phyloP scores from a whole-genome alignment of 805 yeast species.

The Pichia rugopelliculosa region DNA sequence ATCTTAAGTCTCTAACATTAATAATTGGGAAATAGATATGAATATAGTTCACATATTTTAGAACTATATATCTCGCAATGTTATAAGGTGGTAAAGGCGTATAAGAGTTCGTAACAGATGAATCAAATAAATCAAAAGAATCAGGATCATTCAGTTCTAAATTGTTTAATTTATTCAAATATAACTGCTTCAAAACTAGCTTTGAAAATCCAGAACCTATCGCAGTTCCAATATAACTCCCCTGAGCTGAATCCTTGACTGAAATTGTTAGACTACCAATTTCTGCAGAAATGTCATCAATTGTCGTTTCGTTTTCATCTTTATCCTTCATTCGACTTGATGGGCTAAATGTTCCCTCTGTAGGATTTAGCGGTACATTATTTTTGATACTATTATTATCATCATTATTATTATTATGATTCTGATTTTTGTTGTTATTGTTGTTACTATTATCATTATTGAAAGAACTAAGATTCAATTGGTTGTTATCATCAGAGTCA shows the following conservation, averaged over 20 bases:
- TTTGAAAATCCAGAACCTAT: slow-evolving; percentile 20
- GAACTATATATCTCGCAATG: slow-evolving; percentile 12
- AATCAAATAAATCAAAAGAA: slow-evolving; percentile 16
- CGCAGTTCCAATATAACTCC: slow-evolving; percentile 12
- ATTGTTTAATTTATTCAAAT: slow-evolving; percentile 12
- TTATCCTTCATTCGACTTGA: background rate
- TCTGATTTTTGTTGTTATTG: background rate
- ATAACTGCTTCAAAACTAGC: slow-evolving; percentile 16
- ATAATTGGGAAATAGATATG: slow-evolving; percentile 19
- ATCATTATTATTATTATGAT: background rate
- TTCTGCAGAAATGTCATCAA: slow-evolving; percentile 21
- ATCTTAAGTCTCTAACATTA: slow-evolving; percentile 12
- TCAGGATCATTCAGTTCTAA: background rate
- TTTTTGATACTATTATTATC: background rate
- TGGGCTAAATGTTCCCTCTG: background rate
- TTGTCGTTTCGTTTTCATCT: slow-evolving; percentile 5
- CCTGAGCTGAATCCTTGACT: slow-evolving; percentile 10
- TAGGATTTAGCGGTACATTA: background rate
- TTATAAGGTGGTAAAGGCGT: slow-evolving; percentile 17
- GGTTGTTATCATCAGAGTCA: background rate
- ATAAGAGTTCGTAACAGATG: slow-evolving; percentile 11
- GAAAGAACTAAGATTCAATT: background rate
- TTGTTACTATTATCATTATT: background rate
- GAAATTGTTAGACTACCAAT: slow-evolving; percentile 21
- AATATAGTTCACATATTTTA: slow-evolving; percentile 14